A percentile compares a stretch with the other conserved stretches of the same genome.
These are phyloP conservation scores for Kodamaea sp. DNA, from an alignment of 1,139 yeast genomes.

Conservation along the genomic window DNA sequence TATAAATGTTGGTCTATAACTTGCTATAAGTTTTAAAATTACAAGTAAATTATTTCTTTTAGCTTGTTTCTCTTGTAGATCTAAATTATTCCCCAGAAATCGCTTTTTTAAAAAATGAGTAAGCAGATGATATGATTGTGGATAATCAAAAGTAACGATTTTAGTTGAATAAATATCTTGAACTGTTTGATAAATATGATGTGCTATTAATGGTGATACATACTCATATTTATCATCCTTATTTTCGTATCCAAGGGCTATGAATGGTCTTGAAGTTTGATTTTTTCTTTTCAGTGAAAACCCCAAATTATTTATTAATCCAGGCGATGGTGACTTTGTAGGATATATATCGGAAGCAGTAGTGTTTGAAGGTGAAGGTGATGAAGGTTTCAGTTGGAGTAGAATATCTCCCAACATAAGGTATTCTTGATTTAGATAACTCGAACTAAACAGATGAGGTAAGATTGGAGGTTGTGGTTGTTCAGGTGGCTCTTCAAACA, in stretches of 20 bases:
- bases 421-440: slow-evolving; percentile 54
- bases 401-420: slow-evolving; percentile 55
- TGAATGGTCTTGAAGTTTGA: slow-evolving; percentile 33
- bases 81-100: slow-evolving; percentile 41
- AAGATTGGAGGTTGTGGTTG: slow-evolving; percentile 1
- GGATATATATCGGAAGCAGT: slow-evolving; percentile 21
- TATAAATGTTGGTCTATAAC: slow-evolving; percentile 68
- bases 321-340: slow-evolving; percentile 6
- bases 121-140: slow-evolving; percentile 61
- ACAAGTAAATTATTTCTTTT: slow-evolving; percentile 48
- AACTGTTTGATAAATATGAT: slow-evolving; percentile 60
- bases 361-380: slow-evolving; percentile 42
- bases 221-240: slow-evolving; percentile 24
- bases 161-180: slow-evolving; percentile 59
- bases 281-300: slow-evolving; percentile 3
- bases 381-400: slow-evolving; percentile 47
- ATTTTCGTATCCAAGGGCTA: slow-evolving; percentile 32
- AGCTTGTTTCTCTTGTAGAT: slow-evolving; percentile 27
- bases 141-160: slow-evolving; percentile 60
- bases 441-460: slow-evolving; percentile 28
- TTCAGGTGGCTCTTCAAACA: background rate
- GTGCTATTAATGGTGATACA: slow-evolving; percentile 54
- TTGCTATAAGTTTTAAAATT: slow-evolving; percentile 63
- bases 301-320: slow-evolving; percentile 11
- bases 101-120: slow-evolving; percentile 52